A percentile compares a stretch with the other conserved stretches of the same genome.
Conservation (phyloP, 805 yeast species). For the Monosporozyma unispora region DNA sequence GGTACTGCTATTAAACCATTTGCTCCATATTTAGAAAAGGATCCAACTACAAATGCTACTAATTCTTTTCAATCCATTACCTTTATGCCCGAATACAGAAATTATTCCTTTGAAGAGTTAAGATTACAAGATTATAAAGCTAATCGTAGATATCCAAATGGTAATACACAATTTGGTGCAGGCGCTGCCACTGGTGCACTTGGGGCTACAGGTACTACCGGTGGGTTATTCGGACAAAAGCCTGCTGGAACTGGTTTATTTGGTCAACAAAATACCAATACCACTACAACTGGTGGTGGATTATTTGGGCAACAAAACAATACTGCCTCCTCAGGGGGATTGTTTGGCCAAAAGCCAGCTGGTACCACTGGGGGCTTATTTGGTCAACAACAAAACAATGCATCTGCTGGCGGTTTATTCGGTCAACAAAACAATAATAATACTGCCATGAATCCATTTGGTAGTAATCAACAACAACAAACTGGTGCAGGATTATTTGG, state of each 20-base stretch:
- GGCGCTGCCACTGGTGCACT: conserved; percentile 17
- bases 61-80: conserved; percentile 65
- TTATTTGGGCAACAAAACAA: conserved; percentile 20
- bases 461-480: conserved; percentile 8
- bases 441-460: conserved; percentile 4
- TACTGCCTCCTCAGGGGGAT: conserved; percentile 14
- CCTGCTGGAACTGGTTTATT: conserved; percentile 8
- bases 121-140: conserved; percentile 83
- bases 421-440: conserved; percentile 19
- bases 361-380: background rate
- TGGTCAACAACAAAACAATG: background rate
- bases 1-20: conserved; percentile 73
- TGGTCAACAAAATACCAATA: conserved; percentile 4
- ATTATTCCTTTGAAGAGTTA: conserved; percentile 78
- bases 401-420: conserved; percentile 24
- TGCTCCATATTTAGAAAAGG: conserved; percentile 63
- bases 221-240: conserved; percentile 30
- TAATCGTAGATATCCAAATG: conserved; percentile 27
- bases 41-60: conserved; percentile 43
- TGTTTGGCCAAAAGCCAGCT: conserved; percentile 18
- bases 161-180: conserved; percentile 3
- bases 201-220: conserved; percentile 12
- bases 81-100: conserved; percentile 84
- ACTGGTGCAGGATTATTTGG: conserved; percentile 33
- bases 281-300: conserved; percentile 12